Conservation (phyloP, 148 eudicot species). For the Fagopyrum esculentum region DNA sequence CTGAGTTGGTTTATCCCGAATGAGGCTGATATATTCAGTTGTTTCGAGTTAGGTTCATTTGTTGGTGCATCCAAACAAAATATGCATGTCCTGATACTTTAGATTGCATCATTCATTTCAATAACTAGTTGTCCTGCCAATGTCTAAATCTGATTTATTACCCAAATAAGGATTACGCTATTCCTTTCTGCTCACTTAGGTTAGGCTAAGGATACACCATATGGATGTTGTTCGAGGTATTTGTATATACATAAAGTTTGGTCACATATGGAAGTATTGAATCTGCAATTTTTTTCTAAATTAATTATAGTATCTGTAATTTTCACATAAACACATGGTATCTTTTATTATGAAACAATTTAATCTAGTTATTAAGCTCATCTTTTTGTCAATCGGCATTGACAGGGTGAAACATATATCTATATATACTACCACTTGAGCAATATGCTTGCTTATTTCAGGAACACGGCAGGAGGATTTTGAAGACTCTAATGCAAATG, state of each 20-base stretch:
- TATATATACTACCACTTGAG: neutral
- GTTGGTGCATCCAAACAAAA: neutral
- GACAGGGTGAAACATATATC: neutral
- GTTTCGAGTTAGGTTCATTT: neutral
- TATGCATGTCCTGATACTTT: neutral
- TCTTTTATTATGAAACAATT: neutral
- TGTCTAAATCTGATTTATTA: neutral
- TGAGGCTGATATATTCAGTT: neutral
- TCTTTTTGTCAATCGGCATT: neutral
- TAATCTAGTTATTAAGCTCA: neutral
- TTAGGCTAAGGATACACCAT: neutral
- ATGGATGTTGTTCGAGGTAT: neutral
- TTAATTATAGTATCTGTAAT: neutral
- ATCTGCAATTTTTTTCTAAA: neutral
- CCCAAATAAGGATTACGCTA: neutral
- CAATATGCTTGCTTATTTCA: slow-evolving; percentile 17
- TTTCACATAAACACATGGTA: neutral
- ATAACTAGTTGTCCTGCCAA: neutral
- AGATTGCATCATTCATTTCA: neutral
- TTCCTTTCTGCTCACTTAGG: neutral
- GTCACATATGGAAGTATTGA: neutral
- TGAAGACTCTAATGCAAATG: slow-evolving; percentile 52
- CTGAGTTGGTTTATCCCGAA: neutral
- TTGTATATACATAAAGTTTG: neutral
- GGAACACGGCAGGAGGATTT: slow-evolving; percentile 50